Base-by-base conservation (phyloP, 2,329 filamentous ascomycete genomes). In the Talaromyces rugulosus region DNA sequence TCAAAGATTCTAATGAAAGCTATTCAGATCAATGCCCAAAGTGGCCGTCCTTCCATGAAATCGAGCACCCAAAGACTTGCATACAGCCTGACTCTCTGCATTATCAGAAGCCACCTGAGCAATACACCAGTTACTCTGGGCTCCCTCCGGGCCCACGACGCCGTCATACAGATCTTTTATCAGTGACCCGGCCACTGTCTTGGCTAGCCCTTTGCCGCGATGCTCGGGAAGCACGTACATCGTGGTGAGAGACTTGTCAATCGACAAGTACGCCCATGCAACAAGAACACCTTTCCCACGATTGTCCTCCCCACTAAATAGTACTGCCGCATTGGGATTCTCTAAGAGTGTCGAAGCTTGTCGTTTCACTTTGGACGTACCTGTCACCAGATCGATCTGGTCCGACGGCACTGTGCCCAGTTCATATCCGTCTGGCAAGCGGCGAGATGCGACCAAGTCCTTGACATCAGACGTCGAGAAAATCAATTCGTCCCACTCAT, bases 31-130 rank as follows among this genome's bases (percentile, higher is more conserved):
- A 36, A 59, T 51, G 3, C 31, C 50, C 30, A 59, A 16, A 28
- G 11, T 28, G 7, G 23, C 47, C n/a, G 57, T 54, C 18, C n/a
- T 14, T 18, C 23, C 47, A 53, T 59, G 14, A 6, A 59, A 18
- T n/a, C 12, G 8, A 27, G 57, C 57, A 31, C 57, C 57, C 47
- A 59, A 40, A 27, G 57, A 59, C 23, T 36, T 59, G 44, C 47
- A 59, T 4, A 59, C 44, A 27, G 23, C 47, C 31, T 53, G 57
- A 40, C 57, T 59, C 44, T 59, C 57, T 7, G 11, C 16, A 36
- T 59, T 59, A 59, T 59, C 57, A 28, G 57, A 42, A 30, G 57
- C 57, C 18, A 59, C 57, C 30, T 59, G 44, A 2, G 57, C 57
- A 50, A 59, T 47, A 27, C 57, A 59, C 57, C 57, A 59, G 9